These are phyloP conservation scores for Suhomyces bribrorum DNA, from an alignment of 1,139 yeast genomes.

Conservation along the genomic window DNA sequence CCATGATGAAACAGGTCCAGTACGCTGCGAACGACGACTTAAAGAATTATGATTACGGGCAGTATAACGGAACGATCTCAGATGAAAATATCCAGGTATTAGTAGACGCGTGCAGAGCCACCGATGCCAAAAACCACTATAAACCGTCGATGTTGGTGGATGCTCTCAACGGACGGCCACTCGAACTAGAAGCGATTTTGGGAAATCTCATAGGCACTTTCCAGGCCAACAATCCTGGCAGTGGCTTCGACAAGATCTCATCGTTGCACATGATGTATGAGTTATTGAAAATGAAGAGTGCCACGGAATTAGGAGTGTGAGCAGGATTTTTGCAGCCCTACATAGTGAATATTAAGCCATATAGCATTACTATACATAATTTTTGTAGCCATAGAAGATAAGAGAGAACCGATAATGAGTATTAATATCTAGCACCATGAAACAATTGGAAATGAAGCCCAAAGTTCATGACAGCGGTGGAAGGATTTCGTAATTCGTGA, in stretches of 20 bases:
- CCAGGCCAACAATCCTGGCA: constrained; percentile 11
- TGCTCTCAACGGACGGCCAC: constrained; percentile 63
- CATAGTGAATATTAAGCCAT: too few species aligned
- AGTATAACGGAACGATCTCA: constrained; percentile 17
- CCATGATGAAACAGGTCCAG: constrained; percentile 29
- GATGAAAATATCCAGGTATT: constrained; percentile 21
- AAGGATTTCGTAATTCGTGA: too few species aligned
- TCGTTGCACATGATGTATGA: constrained; percentile 32
- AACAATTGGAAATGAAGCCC: too few species aligned
- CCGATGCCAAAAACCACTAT: constrained; percentile 25
- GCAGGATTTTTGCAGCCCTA: neutral
- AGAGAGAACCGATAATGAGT: too few species aligned
- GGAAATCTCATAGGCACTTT: constrained; percentile 26
- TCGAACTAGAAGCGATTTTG: constrained; percentile 61
- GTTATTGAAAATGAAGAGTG: constrained; percentile 28
- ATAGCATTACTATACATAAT: too few species aligned
- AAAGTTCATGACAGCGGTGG: too few species aligned
- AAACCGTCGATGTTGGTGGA: constrained; percentile 76
- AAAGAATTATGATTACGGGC: constrained; percentile 16
- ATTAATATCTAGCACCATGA: too few species aligned
- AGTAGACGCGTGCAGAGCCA: constrained; percentile 18
- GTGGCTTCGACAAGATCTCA: constrained; percentile 18
- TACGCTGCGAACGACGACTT: constrained; percentile 28
- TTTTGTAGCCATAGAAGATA: too few species aligned
- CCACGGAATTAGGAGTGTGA: neutral